phyloP scores from a whole-genome alignment of 225 moss, liverwort and hornwort species.

The Rhytidiadelphus loreus region DNA sequence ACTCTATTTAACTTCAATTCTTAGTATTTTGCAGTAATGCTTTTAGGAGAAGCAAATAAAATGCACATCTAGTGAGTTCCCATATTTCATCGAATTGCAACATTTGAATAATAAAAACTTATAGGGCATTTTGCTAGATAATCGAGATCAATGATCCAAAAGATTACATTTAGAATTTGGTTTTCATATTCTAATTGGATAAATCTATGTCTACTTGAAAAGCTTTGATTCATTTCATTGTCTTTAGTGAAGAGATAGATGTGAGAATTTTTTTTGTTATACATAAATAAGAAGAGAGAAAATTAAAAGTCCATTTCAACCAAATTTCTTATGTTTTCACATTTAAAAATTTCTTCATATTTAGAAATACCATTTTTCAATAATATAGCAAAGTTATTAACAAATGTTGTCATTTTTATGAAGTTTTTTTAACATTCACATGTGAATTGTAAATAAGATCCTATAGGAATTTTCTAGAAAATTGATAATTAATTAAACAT shows the following conservation, averaged over 20 bases:
- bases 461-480: fast-evolving
- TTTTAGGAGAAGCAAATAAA: background rate
- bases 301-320: background rate
- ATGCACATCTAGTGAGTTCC: background rate
- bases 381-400: background rate
- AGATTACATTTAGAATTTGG: background rate
- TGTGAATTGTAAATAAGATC: background rate
- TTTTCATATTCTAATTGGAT: background rate
- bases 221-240: background rate
- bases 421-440: background rate
- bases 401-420: background rate
- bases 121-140: background rate
- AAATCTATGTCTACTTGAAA: background rate
- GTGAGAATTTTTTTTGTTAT: background rate
- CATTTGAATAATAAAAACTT: background rate
- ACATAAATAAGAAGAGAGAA: background rate
- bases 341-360: background rate
- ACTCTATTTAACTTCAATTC: background rate
- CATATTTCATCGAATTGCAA: background rate
- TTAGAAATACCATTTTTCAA: background rate
- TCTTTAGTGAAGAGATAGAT: background rate
- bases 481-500: background rate
- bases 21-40: background rate
- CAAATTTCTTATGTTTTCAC: background rate
- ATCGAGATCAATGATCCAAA: background rate